These are phyloP conservation scores for Candida ulmi DNA, from an alignment of 805 yeast genomes.

Conservation along the genomic window DNA sequence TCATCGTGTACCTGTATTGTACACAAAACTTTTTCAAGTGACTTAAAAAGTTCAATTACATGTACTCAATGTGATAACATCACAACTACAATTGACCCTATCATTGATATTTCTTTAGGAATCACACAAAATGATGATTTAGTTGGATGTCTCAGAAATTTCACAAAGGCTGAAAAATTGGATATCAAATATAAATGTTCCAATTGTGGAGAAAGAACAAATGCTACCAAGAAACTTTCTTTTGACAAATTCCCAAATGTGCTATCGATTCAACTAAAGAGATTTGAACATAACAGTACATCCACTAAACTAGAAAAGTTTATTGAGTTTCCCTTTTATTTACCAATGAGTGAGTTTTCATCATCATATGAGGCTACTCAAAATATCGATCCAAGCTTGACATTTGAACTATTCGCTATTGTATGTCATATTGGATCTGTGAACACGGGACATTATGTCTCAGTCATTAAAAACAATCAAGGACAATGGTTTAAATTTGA, in stretches of 20 bases:
- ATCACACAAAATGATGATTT: conserved; percentile 43
- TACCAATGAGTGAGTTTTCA: conserved; percentile 65
- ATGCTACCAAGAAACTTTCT: conserved; percentile 67
- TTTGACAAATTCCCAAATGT: conserved; percentile 71
- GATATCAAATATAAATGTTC: conserved; percentile 72
- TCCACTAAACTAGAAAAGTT: conserved; percentile 67
- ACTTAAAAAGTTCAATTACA: conserved; percentile 68
- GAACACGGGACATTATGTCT: conserved; percentile 92
- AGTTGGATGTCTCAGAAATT: conserved; percentile 64
- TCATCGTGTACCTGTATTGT: conserved; percentile 74
- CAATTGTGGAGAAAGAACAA: conserved; percentile 53
- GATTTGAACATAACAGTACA: conserved; percentile 39
- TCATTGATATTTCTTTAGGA: conserved; percentile 84
- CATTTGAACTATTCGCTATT: conserved; percentile 81
- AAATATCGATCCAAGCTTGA: conserved; percentile 29
- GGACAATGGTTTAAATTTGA: conserved; percentile 90
- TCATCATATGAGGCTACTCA: conserved; percentile 13
- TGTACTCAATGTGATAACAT: conserved; percentile 64
- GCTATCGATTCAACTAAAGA: conserved; percentile 76
- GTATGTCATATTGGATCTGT: conserved; percentile 90
- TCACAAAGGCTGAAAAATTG: conserved; percentile 71
- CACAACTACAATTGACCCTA: conserved; percentile 70
- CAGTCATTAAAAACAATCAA: conserved; percentile 64
- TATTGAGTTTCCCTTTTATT: conserved; percentile 64
- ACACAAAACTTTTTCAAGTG: conserved; percentile 81